Evolutionary conservation across 2,329 filamentous ascomycete genomes (phyloP), one percentile per base, ranked within the genome.

Genomic region (Exutisphaerella laricina): DNA sequence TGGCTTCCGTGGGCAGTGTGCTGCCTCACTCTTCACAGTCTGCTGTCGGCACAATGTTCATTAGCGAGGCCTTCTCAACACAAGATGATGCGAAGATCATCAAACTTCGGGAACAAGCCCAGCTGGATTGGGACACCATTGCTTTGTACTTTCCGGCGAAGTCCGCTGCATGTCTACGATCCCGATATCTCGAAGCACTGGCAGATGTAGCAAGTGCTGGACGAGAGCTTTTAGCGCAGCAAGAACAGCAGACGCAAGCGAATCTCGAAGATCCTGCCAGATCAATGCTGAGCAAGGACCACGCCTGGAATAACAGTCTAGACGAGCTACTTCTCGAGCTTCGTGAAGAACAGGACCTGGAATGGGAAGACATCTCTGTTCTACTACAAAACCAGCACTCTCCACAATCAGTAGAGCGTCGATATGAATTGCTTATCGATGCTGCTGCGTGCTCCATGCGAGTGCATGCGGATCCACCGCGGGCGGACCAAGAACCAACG

Each of bases 51-150:
- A 18, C 14, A 16, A 18, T n/a, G n/a, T n/a, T n/a, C n/a, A n/a
- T n/a, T n/a, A n/a, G n/a, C n/a, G n/a, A n/a, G n/a, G n/a, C n/a
- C n/a, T n/a, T n/a, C n/a, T n/a, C 23, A 12, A 7, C 23, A 26
- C 48, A 55, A 25, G 54, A 58, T 37, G 52, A 58, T 26, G 47
- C 50, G 3, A 47, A 63, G 7, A 50, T 71, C 4, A 62, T 69
- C 9, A 65, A 64, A 21, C 41, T 70, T 4, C 69, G 65, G 26
- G 67, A 69, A 36, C 61, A 64, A 0, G 63, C 67, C 34, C 52
- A 52, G 17, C 46, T 58, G 8, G 48, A 48, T 4, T 70, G 67
- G 66, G 37, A 48, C 3, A 46, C 60, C 1, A 63, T 71, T 3
- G 58, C 56, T 1, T 23, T 46, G n/a, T 46, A 62, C 8, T 58